Evolutionary conservation across 345 rosid species (phyloP), one percentile per base, ranked within the genome.

Genomic region (Sapria himalayana): DNA sequence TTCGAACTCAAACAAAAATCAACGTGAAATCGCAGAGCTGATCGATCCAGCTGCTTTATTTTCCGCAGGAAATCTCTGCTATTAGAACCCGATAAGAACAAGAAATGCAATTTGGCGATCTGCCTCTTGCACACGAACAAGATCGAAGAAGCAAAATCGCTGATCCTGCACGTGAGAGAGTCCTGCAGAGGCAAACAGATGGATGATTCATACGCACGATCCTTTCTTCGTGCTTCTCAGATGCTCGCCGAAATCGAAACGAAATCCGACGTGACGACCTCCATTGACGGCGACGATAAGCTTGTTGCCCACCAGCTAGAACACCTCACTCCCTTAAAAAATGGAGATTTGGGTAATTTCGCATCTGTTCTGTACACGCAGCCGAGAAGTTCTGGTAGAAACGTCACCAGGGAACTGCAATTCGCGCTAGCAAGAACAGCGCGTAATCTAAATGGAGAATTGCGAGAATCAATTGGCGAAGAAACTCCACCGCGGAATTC

Each of bases 101-200:
- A 74, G 65, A 61, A 56, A 37, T 74, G 81, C 54, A 84, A 84
- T 56, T 74, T 79, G 1, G 89, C 85, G 0, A 51, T 79, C 42
- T 72, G 89, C 57, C 58, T 84, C 74, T 67, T 79, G 71, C 65
- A 62, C 38, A 71, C 66, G 74, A 74, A 70, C 61, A 72, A 63
- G 44, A 46, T 79, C 15, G 12, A 41, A 7, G 93, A 84, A 63
- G 95, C 89, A 23, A 84, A 62, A 52, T 64, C 62, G 24, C 61
- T 76, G 45, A 60, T 84, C 45, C 54, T 62, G 45, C 70, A 49
- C 6, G 73, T 76, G 19, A 62, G 52, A 58, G 68, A 24, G 41
- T 62, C 71, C 1, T 51, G 62, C 32, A 50, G 55, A 34, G 33
- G 21, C 19, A 48, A 50, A 22, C 41, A 46, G 27, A 62, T 76